Evolutionary conservation across 495 filamentous ascomycete species (phyloP), one percentile per base, ranked within the genome.

Genomic region (Aspergillus campestris): DNA sequence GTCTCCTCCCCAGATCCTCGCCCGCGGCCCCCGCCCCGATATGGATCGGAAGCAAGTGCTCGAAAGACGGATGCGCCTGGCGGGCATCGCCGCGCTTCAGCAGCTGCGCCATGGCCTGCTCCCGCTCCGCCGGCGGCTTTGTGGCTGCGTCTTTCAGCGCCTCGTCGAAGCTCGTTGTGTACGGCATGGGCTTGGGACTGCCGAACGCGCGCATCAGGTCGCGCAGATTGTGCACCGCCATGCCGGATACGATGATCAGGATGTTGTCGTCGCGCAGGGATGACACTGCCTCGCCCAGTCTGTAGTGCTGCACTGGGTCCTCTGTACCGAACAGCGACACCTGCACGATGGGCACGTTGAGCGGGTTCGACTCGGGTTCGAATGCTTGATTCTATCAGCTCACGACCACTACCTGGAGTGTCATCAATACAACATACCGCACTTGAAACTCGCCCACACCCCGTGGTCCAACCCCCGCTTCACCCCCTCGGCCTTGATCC

Each of bases 191-290:
- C 11, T 48, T 57, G 12, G 71, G 53, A n/a, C 68, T 61, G 5
- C 64, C 72, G 41, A 58, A 64, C 1, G 70, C 58, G 39, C 66
- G 66, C 8, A 70, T 68, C 48, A 83, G 15, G 52, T 89, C 86
- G n/a, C 80, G 73, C 32, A 90, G 71, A 57, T 92, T 92, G 56
- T 92, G 88, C 15, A 89, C 89, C 1, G 83, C 83, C 87, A 91
- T 90, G n/a, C 89, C 87, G 0, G 85, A 82, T 13, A 77, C 75
- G 35, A 94, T 80, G 38, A 94, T 80, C 30, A 86, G 67, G 39
- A 92, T 74, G 37, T 78, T 77, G 48, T 89, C 78, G 31, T 85
- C 80, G 24, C 88, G 81, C 5, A 94, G 79, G 15, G 63, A 51
- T 2, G 78, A 58, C 4, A 94, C 67, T 8, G 86, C 86, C 49